Base-by-base conservation (phyloP, 345 rosid species). In the Raphanus sativus region DNA sequence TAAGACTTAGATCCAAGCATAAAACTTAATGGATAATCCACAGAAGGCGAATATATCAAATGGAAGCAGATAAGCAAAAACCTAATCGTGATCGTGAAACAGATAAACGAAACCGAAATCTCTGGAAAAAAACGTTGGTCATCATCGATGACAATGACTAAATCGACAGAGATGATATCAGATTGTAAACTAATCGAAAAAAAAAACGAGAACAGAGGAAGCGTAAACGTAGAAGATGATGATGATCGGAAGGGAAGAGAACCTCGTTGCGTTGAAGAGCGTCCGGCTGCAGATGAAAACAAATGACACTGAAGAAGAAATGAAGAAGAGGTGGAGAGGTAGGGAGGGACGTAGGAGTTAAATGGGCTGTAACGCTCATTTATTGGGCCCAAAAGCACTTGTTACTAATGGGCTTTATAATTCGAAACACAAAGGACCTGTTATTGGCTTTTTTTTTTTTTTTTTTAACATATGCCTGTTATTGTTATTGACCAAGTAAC, bases 191-290 rank as follows among this genome's bases (percentile, higher is more conserved):
- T 42, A 69, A 69, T 36, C 33, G 21, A 1, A 21, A 1, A 63
- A 1, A 21, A 1, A 63, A 34, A 63, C 28, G 62, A 70, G 25
- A 63, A 54, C 1, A 62, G 0, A 62, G n/a, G 6, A 40, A 40
- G 4, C 16, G n/a, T 3, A 52, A 69, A 7, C 33, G 58, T 4
- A 38, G 59, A 54, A 42, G 21, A 21, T 21, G 21, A 1, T n/a
- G 25, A 71, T 65, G 62, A 59, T 77, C 62, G 72, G 58, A 56
- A 71, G 28, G 12, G 55, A 55, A 70, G 60, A 17, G 61, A 42
- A 71, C 77, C 81, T 78, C 24, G 81, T 72, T 70, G 21, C 21
- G 21, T 21, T 61, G 10, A 13, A 40, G 28, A n/a, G 73, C 67
- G 72, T 69, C 62, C 0, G 52, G 66, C 50, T 65, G 71, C 65